These are phyloP conservation scores for Xylaria hypoxylon DNA, from an alignment of 2,329 filamentous ascomycete genomes.

Conservation along the genomic window DNA sequence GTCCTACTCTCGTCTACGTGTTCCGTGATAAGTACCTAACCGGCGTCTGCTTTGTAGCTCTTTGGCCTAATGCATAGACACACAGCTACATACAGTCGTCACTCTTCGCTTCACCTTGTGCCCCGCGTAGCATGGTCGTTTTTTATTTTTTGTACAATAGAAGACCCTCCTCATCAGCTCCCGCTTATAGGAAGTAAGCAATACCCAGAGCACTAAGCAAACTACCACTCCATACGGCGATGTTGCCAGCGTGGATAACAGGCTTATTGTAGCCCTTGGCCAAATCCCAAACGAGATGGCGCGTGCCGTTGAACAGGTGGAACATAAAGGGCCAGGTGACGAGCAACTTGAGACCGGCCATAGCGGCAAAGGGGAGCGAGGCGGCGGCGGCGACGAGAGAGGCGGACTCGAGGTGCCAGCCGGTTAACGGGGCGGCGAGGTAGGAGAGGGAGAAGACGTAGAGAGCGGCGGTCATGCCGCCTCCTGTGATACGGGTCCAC, in stretches of 20 bases:
- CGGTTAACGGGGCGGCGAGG: conserved; percentile 80
- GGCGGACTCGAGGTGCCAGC: conserved; percentile 69
- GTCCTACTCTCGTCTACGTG: conserved; percentile 11
- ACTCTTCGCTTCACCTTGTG: background rate
- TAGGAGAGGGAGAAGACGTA: conserved; percentile 87
- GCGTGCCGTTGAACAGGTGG: conserved; percentile 67
- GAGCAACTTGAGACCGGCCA: conserved; percentile 67
- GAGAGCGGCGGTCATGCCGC: conserved; percentile 75
- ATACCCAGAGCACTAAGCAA: conserved; percentile 60
- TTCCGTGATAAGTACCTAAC: conserved; percentile 6
- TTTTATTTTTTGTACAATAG: conserved; percentile 10
- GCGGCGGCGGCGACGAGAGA: conserved; percentile 71
- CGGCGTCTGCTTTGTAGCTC: background rate
- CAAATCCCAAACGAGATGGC: conserved; percentile 66
- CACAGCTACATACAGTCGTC: background rate
- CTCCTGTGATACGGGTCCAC: conserved; percentile 87
- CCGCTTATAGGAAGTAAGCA: conserved; percentile 61
- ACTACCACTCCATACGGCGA: conserved; percentile 60
- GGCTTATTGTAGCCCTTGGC: conserved; percentile 63
- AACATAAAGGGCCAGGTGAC: conserved; percentile 70
- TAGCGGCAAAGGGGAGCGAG: conserved; percentile 68
- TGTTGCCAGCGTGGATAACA: conserved; percentile 60
- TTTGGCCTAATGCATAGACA: conserved; percentile 4
- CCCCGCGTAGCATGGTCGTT: background rate
- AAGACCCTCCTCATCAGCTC: background rate